phyloP scores from a whole-genome alignment of 179 eudicot species.

The Dionaea muscipula region DNA sequence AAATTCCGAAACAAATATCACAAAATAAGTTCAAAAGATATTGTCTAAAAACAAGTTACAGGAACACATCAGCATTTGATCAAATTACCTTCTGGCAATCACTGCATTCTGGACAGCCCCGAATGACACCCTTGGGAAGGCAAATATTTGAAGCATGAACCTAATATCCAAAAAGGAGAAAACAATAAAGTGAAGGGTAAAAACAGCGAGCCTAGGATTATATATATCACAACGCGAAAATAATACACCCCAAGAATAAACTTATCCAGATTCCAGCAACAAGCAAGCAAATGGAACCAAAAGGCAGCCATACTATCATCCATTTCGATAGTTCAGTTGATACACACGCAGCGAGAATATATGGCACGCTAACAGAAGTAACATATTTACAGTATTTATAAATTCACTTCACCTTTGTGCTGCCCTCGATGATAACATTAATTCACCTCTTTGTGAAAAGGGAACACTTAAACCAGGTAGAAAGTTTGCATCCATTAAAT shows the following conservation, averaged over 20 bases:
- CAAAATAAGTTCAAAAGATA: neutral
- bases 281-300: too few relatives aligned
- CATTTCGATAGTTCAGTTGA: too few relatives aligned
- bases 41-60: neutral
- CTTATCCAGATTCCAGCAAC: too few relatives aligned
- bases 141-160: constrained; percentile 14
- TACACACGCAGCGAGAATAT: too few relatives aligned
- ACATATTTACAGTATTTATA: too few relatives aligned
- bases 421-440: too few relatives aligned
- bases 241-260: neutral
- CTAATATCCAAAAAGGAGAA: constrained; percentile 18
- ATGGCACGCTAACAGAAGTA: too few relatives aligned
- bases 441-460: too few relatives aligned
- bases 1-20: neutral
- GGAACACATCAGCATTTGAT: neutral
- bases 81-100: constrained; percentile 49
- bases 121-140: constrained; percentile 59
- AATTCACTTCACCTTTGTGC: too few relatives aligned
- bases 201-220: neutral
- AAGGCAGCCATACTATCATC: too few relatives aligned
- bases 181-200: constrained; percentile 3
- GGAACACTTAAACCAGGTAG: too few relatives aligned
- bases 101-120: constrained; percentile 46
- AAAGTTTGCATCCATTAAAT: too few relatives aligned
- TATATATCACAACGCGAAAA: neutral